Conservation (phyloP, 2,329 filamentous ascomycete species). For the Neofusicoccum cordaticola region DNA sequence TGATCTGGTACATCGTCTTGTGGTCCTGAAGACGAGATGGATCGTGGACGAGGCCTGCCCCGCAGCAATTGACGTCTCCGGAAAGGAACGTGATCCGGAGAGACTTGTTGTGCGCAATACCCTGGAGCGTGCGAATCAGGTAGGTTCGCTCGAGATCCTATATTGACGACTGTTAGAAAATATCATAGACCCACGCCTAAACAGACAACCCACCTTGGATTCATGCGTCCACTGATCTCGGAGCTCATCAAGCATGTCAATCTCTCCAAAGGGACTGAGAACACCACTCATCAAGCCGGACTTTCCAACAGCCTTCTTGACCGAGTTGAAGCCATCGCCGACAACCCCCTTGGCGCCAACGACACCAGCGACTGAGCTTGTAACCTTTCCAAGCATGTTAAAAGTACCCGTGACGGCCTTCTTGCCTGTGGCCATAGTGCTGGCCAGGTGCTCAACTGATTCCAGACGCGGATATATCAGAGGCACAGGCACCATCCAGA, state of each 20-base stretch:
- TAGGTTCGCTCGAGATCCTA: constrained; percentile 93
- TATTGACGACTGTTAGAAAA: constrained; percentile 18
- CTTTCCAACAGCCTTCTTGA: constrained; percentile 96
- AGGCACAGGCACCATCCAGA: constrained; percentile 93
- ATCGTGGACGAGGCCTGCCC: constrained; percentile 91
- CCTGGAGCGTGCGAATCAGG: constrained; percentile 90
- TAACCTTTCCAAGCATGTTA: constrained; percentile 92
- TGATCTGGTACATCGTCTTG: constrained; percentile 99
- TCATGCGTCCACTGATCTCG: constrained; percentile 98
- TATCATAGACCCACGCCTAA: not conserved
- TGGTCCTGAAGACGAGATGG: constrained; percentile 86
- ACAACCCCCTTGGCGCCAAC: constrained; percentile 94
- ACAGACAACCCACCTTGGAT: constrained; percentile 61
- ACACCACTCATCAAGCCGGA: constrained; percentile 93
- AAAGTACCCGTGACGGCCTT: constrained; percentile 95
- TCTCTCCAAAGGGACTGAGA: constrained; percentile 91
- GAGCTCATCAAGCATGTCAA: constrained; percentile 90
- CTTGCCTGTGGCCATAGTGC: constrained; percentile 91
- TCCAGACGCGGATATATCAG: constrained; percentile 88
- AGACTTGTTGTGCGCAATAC: constrained; percentile 91
- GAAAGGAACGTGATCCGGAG: constrained; percentile 96
- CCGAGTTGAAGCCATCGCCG: constrained; percentile 84
- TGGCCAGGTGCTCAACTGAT: constrained; percentile 84
- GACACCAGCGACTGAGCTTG: constrained; percentile 89
- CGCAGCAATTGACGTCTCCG: constrained; percentile 85